Percentiles rank a stretch among this genome's conserved stretches.
phyloP scores from a whole-genome alignment of 805 yeast species.

The Metschnikowia reukaufii region DNA sequence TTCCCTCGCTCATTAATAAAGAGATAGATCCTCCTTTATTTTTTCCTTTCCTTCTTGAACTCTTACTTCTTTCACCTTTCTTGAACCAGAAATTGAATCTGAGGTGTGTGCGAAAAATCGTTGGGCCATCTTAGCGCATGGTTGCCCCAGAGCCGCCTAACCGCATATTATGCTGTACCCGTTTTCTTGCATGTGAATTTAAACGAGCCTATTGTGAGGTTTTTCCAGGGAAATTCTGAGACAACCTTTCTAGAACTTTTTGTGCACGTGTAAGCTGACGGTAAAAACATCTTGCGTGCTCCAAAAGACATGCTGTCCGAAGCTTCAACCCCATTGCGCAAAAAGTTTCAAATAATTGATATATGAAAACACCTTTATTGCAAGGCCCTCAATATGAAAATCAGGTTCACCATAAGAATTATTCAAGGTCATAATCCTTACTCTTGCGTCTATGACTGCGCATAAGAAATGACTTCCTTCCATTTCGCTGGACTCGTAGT shows the following conservation, averaged over 20 bases:
- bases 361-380: background rate
- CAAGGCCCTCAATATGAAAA: background rate
- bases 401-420: slow-evolving; percentile 4
- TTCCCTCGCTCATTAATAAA: too few relatives aligned
- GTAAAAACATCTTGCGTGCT: slow-evolving; percentile 1
- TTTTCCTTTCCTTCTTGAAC: too few relatives aligned
- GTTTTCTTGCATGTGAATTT: too few relatives aligned
- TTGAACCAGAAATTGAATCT: too few relatives aligned
- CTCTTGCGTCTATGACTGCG: slow-evolving; percentile 5
- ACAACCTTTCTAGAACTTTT: background rate
- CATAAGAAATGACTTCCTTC: slow-evolving; percentile 1
- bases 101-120: too few relatives aligned
- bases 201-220: too few relatives aligned
- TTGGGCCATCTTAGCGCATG: too few relatives aligned
- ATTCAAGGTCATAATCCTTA: background rate
- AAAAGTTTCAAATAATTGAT: background rate
- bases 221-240: background rate
- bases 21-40: too few relatives aligned
- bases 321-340: background rate
- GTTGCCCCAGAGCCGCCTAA: too few relatives aligned
- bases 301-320: background rate
- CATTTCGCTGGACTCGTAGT: background rate
- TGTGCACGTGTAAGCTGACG: background rate
- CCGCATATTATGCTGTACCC: too few relatives aligned
- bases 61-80: too few relatives aligned